phyloP scores from a whole-genome alignment of 257 asterid species.

The Przewalskia tangutica region DNA sequence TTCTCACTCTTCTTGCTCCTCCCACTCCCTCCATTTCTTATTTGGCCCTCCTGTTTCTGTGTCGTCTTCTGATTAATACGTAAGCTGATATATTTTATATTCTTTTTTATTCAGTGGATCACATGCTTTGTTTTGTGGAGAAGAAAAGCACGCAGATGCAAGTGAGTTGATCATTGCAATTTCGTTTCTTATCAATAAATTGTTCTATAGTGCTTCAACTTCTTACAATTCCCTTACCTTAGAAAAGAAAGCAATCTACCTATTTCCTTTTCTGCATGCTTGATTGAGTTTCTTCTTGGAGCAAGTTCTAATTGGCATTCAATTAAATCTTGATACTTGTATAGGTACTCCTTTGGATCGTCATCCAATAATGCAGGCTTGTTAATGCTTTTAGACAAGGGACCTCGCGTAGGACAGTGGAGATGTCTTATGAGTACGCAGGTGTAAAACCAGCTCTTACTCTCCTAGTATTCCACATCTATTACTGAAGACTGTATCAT shows the following conservation, averaged over 20 bases:
- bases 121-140: slow-evolving; percentile 64
- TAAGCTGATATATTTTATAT: slow-evolving; percentile 21
- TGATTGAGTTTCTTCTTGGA: not conserved
- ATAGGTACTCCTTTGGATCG: slow-evolving; percentile 18
- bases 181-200: not conserved
- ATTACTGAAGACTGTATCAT: not conserved
- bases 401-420: slow-evolving; percentile 21
- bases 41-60: not conserved
- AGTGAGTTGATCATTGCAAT: slow-evolving; percentile 35
- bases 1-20: not conserved
- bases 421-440: slow-evolving; percentile 13
- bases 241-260: not conserved
- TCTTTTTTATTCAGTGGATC: slow-evolving; percentile 57
- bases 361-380: slow-evolving; percentile 11
- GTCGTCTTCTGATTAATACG: not conserved
- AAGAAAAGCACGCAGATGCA: slow-evolving; percentile 65
- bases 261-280: not conserved
- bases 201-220: not conserved
- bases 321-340: not conserved
- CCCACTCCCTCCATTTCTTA: not conserved
- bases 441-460: not conserved
- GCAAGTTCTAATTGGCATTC: not conserved
- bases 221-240: not conserved
- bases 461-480: not conserved
- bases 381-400: slow-evolving; percentile 18